Base-by-base conservation (phyloP, 495 filamentous ascomycete species). In the Xylaria acuta region DNA sequence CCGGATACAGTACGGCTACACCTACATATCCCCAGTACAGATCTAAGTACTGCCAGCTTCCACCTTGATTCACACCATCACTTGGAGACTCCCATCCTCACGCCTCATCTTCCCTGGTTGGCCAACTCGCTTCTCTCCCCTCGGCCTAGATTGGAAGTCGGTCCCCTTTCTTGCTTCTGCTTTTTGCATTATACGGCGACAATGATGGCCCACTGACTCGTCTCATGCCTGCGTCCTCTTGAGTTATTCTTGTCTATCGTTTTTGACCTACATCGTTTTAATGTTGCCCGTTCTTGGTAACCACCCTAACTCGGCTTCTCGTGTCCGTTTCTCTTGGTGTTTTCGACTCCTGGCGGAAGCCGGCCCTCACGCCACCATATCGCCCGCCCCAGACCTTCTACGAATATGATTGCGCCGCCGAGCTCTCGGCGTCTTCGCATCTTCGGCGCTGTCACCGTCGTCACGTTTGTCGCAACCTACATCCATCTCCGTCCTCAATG, bases 361-460 rank as follows among this genome's bases (percentile, higher is more conserved):
- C 38, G 25, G 30, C 16, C 27, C 32, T 22, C 25, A 14, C 49
- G 4, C 36, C 43, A 38, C 53, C 40, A 16, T 36, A 38, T 27
- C 58, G 9, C 18, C n/a, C 5, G 11, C 11, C 56, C 11, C 30
- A 9, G 30, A 3, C n/a, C 32, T 51, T 9, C 41, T 7, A 16
- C 45, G 22, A 76, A 59, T 27, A 79, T 79, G 77, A 76, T 79
- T 67, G 72, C 70, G 12, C 63, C 76, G 56, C 77, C 74, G 27
- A 74, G 56, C 58, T 78, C 76, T 27, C 74, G 77, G 40, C 77
- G 77, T 12, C 69, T 74, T 27, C 74, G 73, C 67, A 66, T 76
- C 69, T 70, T 75, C 43, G 76, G 72, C 43, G 62, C 38, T 27
- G 45, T 76, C 20, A 64, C 77, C 59, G 38, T 69, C 64, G 16